Evolutionary conservation across 202 grass and related monocot genomes (phyloP).

Genomic region (Zizania palustris): DNA sequence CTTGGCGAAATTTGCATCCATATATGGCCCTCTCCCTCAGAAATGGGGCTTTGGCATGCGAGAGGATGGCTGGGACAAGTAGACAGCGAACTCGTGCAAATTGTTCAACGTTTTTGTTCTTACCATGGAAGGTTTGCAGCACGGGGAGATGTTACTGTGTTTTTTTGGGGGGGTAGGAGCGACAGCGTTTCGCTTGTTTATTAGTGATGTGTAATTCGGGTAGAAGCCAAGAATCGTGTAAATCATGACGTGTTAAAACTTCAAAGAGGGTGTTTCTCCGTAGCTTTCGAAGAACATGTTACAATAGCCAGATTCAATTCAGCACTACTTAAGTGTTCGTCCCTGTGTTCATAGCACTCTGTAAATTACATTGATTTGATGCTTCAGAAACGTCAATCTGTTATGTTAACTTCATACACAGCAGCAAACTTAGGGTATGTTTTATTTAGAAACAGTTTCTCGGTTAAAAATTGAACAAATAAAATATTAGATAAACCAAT

Average conservation of each 20-base stretch:
- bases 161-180: background rate
- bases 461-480: no score
- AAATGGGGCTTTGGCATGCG: conserved; percentile 75
- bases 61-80: conserved; percentile 74
- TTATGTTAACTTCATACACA: no score
- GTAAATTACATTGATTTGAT: background rate
- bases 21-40: conserved; percentile 68
- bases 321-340: background rate
- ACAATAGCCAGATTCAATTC: conserved; percentile 15
- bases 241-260: conserved; percentile 26
- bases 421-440: background rate
- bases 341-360: background rate
- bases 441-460: no score
- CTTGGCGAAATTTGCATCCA: conserved; percentile 69
- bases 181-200: conserved; percentile 12
- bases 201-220: conserved; percentile 25
- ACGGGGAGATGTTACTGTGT: conserved; percentile 17
- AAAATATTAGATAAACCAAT: no score
- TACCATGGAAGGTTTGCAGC: conserved; percentile 34
- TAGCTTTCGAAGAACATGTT: conserved; percentile 4
- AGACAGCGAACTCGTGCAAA: conserved; percentile 11
- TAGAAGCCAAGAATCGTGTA: conserved; percentile 23
- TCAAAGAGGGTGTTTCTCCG: conserved; percentile 1
- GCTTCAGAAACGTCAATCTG: no score
- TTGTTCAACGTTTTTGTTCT: conserved; percentile 12